phyloP scores from a whole-genome alignment of 208 protist genomes.

The Trypanosoma mega region DNA sequence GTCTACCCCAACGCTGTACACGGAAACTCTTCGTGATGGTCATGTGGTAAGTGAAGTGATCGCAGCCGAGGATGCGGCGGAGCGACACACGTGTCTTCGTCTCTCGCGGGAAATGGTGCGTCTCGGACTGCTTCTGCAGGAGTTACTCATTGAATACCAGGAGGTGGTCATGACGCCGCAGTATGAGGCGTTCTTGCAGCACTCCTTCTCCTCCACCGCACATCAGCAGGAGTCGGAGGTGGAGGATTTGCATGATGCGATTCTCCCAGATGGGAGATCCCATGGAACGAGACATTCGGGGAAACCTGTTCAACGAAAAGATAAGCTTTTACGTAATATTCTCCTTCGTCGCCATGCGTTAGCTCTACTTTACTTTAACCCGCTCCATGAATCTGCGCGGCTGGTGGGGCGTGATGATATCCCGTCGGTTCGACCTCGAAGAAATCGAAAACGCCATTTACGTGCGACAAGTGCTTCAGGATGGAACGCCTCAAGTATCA shows the following conservation, averaged over 20 bases:
- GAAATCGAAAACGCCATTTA: too few species aligned
- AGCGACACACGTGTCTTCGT: constrained; percentile 46
- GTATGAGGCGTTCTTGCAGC: constrained; percentile 43
- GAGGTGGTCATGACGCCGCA: constrained; percentile 43
- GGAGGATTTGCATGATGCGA: constrained; percentile 26
- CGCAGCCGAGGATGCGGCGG: constrained; percentile 38
- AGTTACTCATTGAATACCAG: constrained; percentile 52
- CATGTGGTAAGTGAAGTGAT: constrained; percentile 55
- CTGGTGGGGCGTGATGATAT: too few species aligned
- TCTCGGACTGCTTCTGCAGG: constrained; percentile 38
- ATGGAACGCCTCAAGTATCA: too few species aligned
- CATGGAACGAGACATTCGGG: constrained; percentile 2
- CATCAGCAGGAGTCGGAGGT: not conserved
- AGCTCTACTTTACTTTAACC: constrained; percentile 13
- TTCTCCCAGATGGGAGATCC: constrained; percentile 35
- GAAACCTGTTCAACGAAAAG: not conserved
- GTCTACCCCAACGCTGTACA: constrained; percentile 36
- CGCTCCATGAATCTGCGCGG: too few species aligned
- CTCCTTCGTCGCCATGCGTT: constrained; percentile 18
- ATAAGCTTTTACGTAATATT: constrained; percentile 11
- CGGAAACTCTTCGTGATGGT: constrained; percentile 41
- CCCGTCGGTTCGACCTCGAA: too few species aligned
- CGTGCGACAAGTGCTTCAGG: too few species aligned
- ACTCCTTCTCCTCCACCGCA: not conserved
- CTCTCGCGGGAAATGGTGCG: constrained; percentile 49